phyloP scores from a whole-genome alignment of 1,139 yeast genomes.

The Lodderomyces metapsilosis region DNA sequence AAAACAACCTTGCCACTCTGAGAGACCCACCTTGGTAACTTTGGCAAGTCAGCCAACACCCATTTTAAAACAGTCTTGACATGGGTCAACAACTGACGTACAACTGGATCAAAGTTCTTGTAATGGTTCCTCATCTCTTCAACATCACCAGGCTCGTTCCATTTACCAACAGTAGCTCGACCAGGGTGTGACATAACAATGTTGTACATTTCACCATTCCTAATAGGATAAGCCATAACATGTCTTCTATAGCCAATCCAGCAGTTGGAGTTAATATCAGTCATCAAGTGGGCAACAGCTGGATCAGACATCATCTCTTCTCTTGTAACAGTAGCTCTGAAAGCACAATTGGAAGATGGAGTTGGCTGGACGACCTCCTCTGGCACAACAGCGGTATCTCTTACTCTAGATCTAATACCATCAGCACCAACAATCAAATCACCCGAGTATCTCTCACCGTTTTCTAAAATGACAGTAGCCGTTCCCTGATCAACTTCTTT shows the following conservation, averaged over 20 bases:
- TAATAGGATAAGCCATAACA: constrained; percentile 1
- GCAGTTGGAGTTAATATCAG: constrained; percentile 1
- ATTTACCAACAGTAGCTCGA: constrained; percentile 1
- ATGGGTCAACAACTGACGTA: neutral
- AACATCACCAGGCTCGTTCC: constrained; percentile 1
- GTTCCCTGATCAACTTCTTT: neutral
- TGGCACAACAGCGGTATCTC: constrained; percentile 2
- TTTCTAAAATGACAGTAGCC: constrained; percentile 1
- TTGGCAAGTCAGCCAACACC: constrained; percentile 2
- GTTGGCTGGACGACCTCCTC: neutral
- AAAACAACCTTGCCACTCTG: constrained; percentile 2
- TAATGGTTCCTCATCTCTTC: constrained; percentile 2
- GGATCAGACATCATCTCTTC: constrained; percentile 1
- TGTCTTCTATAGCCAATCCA: constrained; percentile 2
- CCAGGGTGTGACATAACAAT: constrained; percentile 2
- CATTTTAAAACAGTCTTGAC: neutral
- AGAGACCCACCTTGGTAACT: constrained; percentile 1
- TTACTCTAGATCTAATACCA: constrained; percentile 1
- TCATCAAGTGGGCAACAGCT: constrained; percentile 1
- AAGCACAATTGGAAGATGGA: constrained; percentile 2
- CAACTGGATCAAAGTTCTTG: constrained; percentile 1
- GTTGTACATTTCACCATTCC: constrained; percentile 1
- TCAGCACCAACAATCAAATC: constrained; percentile 1
- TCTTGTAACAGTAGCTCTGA: constrained; percentile 1
- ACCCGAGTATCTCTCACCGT: neutral